Base-by-base conservation (phyloP, 768 basidiomycete species). In the Tylopilus sp. region DNA sequence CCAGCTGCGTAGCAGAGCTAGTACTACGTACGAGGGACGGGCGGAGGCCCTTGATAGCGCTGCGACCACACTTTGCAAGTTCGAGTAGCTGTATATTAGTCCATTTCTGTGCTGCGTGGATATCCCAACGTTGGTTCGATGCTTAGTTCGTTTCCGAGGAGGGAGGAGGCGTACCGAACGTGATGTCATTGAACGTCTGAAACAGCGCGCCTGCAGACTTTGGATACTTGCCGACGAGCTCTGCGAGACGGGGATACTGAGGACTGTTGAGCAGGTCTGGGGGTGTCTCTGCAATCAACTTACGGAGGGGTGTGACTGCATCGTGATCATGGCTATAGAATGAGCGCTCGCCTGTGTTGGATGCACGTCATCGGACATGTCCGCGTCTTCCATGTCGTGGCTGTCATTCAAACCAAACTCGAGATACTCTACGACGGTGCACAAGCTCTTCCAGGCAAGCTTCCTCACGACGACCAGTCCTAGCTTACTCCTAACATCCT, bases 111-210 rank as follows among this genome's bases (percentile, higher is more conserved):
- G 81, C 88, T 91, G 35, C 13, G 44, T 23, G 54, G 35, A n/a
- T 18, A 17, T n/a, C 10, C 21, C 22, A 45, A 20, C 20, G 44
- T 45, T 53, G 20, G 15, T 39, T 47, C 41, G n/a, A 15, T 36
- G 22, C n/a, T 40, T n/a, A 20, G 43, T 25, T 17, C 33, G 43
- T 9, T 33, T 23, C 30, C 18, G 8, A 43, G n/a, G 28, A n/a
- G n/a, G n/a, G n/a, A n/a, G n/a, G 40, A 17, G 18, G 52, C 69
- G 47, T 46, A 86, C 88, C 79, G 20, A 81, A 78, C 6, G 79
- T 65, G 26, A 91, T 67, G 52, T 91, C 88, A 62, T 90, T 90
- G 70, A 85, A 89, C 1, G 83, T 75, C 65, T 90, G 88, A 62
- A 89, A 87, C 10, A 90, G 67, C 21, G 78, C 73, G 12, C 82